Percentiles rank a stretch among this genome's conserved stretches.
phyloP scores from a whole-genome alignment of 768 basidiomycete species.

The Leucogyrophana mollusca region DNA sequence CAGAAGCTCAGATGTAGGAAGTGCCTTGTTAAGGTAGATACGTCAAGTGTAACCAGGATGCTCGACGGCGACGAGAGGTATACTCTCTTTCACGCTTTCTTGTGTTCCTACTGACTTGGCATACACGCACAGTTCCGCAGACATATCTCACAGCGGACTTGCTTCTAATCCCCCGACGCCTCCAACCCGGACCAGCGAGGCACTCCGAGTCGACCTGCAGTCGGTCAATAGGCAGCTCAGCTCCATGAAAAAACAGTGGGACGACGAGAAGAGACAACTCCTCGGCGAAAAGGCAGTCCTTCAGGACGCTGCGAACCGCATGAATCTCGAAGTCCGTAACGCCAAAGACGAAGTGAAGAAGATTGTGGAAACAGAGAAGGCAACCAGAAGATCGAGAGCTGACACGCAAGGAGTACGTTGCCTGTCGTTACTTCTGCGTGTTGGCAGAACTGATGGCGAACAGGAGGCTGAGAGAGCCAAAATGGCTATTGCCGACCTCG shows the following conservation, averaged over 20 bases:
- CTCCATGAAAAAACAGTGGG: slow-evolving; percentile 67
- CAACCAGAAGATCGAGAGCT: slow-evolving; percentile 44
- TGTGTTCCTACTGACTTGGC: not conserved
- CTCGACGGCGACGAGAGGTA: slow-evolving; percentile 64
- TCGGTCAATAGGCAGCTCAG: slow-evolving; percentile 63
- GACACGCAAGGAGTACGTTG: slow-evolving; percentile 55
- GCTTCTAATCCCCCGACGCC: slow-evolving; percentile 64
- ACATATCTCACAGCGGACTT: slow-evolving; percentile 46
- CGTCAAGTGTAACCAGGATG: slow-evolving; percentile 38
- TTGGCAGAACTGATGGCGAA: not conserved
- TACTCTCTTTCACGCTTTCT: not conserved
- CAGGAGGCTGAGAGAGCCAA: slow-evolving; percentile 76
- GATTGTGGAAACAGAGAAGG: slow-evolving; percentile 51
- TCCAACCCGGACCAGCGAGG: slow-evolving; percentile 66
- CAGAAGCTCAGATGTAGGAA: slow-evolving; percentile 66
- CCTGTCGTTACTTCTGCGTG: not conserved
- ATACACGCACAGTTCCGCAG: slow-evolving; percentile 45
- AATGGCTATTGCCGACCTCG: slow-evolving; percentile 63
- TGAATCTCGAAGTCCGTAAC: slow-evolving; percentile 58
- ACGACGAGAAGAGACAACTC: slow-evolving; percentile 59
- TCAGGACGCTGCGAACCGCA: slow-evolving; percentile 65
- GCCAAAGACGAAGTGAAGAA: slow-evolving; percentile 58
- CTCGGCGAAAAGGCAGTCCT: slow-evolving; percentile 71
- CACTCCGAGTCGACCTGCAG: slow-evolving; percentile 55
- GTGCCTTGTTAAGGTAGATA: slow-evolving; percentile 63